phyloP scores from a whole-genome alignment of 2,329 filamentous ascomycete species.

The Leptographium lundbergii region DNA sequence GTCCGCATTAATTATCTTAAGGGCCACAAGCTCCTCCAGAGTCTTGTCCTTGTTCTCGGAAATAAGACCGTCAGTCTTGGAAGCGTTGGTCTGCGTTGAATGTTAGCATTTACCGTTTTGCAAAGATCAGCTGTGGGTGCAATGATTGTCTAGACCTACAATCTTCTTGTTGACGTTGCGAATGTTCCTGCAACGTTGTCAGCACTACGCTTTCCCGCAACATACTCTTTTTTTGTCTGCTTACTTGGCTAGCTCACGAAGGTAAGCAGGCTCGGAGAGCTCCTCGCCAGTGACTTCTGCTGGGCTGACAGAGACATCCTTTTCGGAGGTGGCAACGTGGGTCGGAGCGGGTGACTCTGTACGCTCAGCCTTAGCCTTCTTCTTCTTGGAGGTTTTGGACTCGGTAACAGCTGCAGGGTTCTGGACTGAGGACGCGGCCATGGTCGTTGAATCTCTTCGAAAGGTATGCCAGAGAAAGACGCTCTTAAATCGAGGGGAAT shows the following conservation, averaged over 20 bases:
- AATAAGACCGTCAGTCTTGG: slow-evolving; percentile 59
- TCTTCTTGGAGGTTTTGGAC: slow-evolving; percentile 56
- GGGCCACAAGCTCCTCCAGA: slow-evolving; percentile 58
- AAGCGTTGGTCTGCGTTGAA: slow-evolving; percentile 45
- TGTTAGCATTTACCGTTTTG: neutral
- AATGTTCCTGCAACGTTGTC: slow-evolving; percentile 50
- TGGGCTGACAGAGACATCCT: slow-evolving; percentile 31
- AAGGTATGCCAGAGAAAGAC: neutral
- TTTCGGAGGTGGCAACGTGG: slow-evolving; percentile 29
- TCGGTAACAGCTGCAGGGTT: slow-evolving; percentile 50
- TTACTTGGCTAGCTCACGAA: slow-evolving; percentile 86
- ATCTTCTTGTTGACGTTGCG: slow-evolving; percentile 93
- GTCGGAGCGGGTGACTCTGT: slow-evolving; percentile 43
- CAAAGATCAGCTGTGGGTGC: neutral
- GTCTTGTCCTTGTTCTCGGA: slow-evolving; percentile 56
- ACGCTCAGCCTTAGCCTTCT: slow-evolving; percentile 48
- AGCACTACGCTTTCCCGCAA: neutral
- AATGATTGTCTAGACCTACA: slow-evolving; percentile 37
- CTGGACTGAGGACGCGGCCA: slow-evolving; percentile 53
- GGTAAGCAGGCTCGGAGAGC: slow-evolving; percentile 65
- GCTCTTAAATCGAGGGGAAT: neutral
- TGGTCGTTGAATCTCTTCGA: slow-evolving; percentile 17
- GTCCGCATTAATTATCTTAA: slow-evolving; percentile 66
- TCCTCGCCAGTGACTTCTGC: slow-evolving; percentile 49
- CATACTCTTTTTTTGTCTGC: neutral